Evolutionary conservation across 495 filamentous ascomycete genomes (phyloP).

Genomic region (Penicillium taxi): DNA sequence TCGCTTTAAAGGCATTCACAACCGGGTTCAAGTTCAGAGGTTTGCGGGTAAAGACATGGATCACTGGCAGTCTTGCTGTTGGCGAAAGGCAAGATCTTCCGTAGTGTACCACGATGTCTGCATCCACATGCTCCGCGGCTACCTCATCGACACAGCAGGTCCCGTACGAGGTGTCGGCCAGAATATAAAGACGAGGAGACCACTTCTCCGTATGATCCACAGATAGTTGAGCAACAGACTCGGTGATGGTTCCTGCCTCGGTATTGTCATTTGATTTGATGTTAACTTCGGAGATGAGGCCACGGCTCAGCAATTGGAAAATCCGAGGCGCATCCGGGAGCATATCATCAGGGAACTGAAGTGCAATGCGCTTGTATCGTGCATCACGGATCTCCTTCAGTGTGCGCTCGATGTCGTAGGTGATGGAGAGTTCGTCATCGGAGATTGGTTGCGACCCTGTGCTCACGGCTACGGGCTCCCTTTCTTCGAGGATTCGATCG

Average conservation of each 20-base stretch:
- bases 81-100: conserved; percentile 88
- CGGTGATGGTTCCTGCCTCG: conserved; percentile 12
- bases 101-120: conserved; percentile 91
- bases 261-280: conserved; percentile 14
- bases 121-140: conserved; percentile 86
- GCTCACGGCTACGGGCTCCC: conserved; percentile 26
- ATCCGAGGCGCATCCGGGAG: conserved; percentile 77
- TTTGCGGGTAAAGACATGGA: conserved; percentile 82
- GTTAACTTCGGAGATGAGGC: conserved; percentile 40
- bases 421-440: conserved; percentile 63
- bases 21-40: conserved; percentile 51
- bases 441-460: conserved; percentile 32
- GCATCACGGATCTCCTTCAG: conserved; percentile 62
- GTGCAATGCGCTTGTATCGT: conserved; percentile 67
- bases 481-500: conserved; percentile 61
- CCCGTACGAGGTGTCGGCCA: conserved; percentile 95
- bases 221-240: conserved; percentile 25
- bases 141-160: conserved; percentile 97
- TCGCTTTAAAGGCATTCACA: conserved; percentile 54
- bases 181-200: conserved; percentile 62
- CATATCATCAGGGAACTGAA: conserved; percentile 94
- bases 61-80: conserved; percentile 78
- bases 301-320: conserved; percentile 55
- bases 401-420: conserved; percentile 84
- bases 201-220: conserved; percentile 21